Evolutionary conservation across 345 rosid genomes (phyloP).

Genomic region (Bruguiera sexangula): DNA sequence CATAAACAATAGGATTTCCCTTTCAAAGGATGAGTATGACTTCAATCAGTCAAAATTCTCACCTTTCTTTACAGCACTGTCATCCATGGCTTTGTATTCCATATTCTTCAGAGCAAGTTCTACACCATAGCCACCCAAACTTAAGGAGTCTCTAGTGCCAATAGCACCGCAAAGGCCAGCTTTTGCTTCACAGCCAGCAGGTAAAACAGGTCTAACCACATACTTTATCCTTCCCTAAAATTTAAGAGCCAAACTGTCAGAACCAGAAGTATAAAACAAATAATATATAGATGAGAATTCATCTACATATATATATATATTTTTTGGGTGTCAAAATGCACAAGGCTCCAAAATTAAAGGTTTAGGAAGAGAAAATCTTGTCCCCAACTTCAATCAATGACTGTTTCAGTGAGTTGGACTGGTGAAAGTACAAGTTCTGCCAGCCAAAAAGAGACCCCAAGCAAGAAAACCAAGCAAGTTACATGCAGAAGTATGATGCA

Average conservation of each 20-base stretch:
- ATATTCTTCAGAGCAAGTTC: constrained; percentile 99
- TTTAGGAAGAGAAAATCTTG: too few species aligned
- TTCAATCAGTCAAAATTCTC: constrained; percentile 15
- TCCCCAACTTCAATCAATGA: too few species aligned
- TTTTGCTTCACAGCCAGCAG: constrained; percentile 76
- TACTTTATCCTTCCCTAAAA: constrained; percentile 80
- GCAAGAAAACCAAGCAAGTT: too few species aligned
- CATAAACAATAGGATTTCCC: neutral
- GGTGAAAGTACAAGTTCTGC: too few species aligned
- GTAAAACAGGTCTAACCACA: constrained; percentile 89
- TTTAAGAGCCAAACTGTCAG: constrained; percentile 25
- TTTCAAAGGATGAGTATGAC: neutral
- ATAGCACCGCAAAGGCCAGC: constrained; percentile 76
- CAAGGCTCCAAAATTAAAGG: too few species aligned
- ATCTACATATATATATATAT: too few species aligned
- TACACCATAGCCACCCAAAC: constrained; percentile 96
- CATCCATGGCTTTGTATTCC: constrained; percentile 99
- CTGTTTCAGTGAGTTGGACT: too few species aligned
- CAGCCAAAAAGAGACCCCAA: too few species aligned
- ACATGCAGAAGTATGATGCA: too few species aligned
- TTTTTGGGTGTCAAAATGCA: neutral
- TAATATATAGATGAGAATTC: neutral
- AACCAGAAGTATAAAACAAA: constrained; percentile 6
- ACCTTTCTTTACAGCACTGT: constrained; percentile 91
- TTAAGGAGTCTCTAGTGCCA: constrained; percentile 68